These are phyloP conservation scores for Nothomitra cinnamomea DNA, from an alignment of 2,329 filamentous ascomycete genomes.

Conservation along the genomic window DNA sequence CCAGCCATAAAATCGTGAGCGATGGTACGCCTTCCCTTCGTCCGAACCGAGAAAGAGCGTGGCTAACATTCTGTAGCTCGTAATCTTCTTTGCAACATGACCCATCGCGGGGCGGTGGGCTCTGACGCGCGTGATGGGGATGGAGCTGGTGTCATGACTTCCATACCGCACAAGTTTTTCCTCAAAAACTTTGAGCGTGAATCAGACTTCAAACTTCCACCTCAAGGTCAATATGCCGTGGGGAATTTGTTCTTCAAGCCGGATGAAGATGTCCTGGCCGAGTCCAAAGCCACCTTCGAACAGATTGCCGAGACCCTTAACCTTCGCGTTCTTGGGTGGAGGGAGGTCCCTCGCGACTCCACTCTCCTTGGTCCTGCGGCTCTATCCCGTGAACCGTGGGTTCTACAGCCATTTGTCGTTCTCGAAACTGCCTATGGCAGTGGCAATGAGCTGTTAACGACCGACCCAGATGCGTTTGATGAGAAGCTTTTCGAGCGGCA, in stretches of 20 bases:
- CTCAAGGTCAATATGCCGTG: conserved; percentile 83
- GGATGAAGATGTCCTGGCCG: conserved; percentile 72
- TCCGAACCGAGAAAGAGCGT: conserved; percentile 12
- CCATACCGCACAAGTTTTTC: conserved; percentile 96
- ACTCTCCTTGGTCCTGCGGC: conserved; percentile 84
- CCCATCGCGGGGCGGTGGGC: conserved; percentile 93
- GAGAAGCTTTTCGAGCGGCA: conserved; percentile 79
- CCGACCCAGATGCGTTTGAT: conserved; percentile 67
- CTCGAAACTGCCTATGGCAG: conserved; percentile 69
- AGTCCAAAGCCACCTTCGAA: conserved; percentile 87
- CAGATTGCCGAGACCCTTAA: conserved; percentile 78
- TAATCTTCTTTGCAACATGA: conserved; percentile 98
- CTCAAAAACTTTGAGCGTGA: conserved; percentile 95
- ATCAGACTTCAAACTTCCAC: conserved; percentile 72
- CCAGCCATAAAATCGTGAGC: conserved; percentile 96
- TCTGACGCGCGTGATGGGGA: conserved; percentile 97
- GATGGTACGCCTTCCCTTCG: conserved; percentile 52
- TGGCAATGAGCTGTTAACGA: conserved; percentile 60
- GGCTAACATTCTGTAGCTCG: conserved; percentile 39
- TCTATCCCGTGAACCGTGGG: conserved; percentile 82
- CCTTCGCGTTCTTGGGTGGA: conserved; percentile 86
- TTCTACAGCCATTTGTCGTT: conserved; percentile 90
- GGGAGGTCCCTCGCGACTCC: conserved; percentile 86
- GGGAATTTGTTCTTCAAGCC: conserved; percentile 99
- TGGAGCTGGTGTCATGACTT: conserved; percentile 98